phyloP scores from a whole-genome alignment of 495 filamentous ascomycete species.

The Friedmanniomyces simplex region DNA sequence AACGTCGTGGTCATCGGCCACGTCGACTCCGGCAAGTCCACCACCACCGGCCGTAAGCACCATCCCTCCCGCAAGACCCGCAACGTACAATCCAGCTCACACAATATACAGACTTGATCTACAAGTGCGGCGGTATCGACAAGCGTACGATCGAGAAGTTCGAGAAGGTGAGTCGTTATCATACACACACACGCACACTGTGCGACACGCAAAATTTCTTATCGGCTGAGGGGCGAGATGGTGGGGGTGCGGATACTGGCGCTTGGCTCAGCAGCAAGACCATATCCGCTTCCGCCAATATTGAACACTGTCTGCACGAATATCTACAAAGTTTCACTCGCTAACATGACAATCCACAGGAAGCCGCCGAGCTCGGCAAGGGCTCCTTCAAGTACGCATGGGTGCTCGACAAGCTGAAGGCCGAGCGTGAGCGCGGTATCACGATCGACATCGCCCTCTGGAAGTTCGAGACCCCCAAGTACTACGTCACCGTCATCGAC shows the following conservation, averaged over 20 bases:
- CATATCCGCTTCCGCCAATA: not conserved
- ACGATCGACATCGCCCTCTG: constrained; percentile 99
- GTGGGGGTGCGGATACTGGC: not conserved
- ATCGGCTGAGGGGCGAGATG: constrained; percentile 4
- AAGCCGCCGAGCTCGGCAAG: constrained; percentile 99
- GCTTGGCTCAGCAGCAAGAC: not conserved
- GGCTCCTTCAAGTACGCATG: constrained; percentile 99
- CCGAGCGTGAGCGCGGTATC: constrained; percentile 99
- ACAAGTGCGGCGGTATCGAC: constrained; percentile 99
- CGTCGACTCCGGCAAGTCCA: constrained; percentile 99
- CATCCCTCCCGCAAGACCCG: constrained; percentile 10
- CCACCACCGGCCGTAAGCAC: constrained; percentile 64
- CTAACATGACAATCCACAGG: constrained; percentile 47
- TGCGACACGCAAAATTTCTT: not conserved
- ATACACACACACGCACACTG: not conserved
- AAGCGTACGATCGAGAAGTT: constrained; percentile 99
- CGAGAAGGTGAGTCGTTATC: constrained; percentile 71
- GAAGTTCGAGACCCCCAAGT: constrained; percentile 99
- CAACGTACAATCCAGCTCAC: constrained; percentile 29
- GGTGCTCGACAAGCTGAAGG: constrained; percentile 99
- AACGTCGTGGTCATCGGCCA: constrained; percentile 99
- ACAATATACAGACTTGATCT: constrained; percentile 73
- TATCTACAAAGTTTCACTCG: constrained; percentile 2
- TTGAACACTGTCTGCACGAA: not conserved
- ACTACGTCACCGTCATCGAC: constrained; percentile 61